phyloP scores from a whole-genome alignment of 805 yeast genomes.

The Candida ponderosae region DNA sequence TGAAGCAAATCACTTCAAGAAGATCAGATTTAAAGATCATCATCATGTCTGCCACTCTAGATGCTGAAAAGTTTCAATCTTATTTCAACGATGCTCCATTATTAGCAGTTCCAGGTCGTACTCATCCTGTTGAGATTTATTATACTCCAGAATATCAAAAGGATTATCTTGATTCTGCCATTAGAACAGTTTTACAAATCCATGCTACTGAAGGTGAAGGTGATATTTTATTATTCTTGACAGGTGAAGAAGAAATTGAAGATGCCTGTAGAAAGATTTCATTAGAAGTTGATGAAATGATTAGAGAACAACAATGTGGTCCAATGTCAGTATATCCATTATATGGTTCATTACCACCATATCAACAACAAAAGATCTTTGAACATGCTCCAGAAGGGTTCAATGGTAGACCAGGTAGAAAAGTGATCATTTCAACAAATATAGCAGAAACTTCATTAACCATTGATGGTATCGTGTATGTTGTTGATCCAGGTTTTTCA shows the following conservation, averaged over 20 bases:
- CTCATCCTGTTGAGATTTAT: conserved; percentile 94
- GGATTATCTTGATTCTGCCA: conserved; percentile 91
- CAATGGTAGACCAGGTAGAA: conserved; percentile 90
- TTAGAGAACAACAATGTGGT: conserved; percentile 86
- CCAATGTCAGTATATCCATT: conserved; percentile 86
- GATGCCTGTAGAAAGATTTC: conserved; percentile 89
- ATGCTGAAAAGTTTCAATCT: conserved; percentile 89
- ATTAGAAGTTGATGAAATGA: conserved; percentile 81
- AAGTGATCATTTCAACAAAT: conserved; percentile 85
- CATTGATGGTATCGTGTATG: conserved; percentile 95
- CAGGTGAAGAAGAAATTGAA: conserved; percentile 98
- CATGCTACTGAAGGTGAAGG: conserved; percentile 96
- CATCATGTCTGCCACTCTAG: conserved; percentile 96
- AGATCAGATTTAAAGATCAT: conserved; percentile 87
- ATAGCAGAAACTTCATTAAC: conserved; percentile 98
- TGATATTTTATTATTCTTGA: conserved; percentile 76
- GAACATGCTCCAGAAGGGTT: conserved; percentile 76
- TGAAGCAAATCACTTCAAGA: conserved; percentile 72
- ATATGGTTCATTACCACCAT: conserved; percentile 94
- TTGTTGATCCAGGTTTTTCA: conserved; percentile 95
- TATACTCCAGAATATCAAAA: conserved; percentile 96
- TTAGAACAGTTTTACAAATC: conserved; percentile 89
- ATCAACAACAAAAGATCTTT: conserved; percentile 89
- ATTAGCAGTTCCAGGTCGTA: conserved; percentile 95
- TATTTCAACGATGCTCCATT: conserved; percentile 91